A percentile compares a stretch with the other conserved stretches of the same genome.
Conservation (phyloP, 305 asterid species). For the Fraxinus greggii region DNA sequence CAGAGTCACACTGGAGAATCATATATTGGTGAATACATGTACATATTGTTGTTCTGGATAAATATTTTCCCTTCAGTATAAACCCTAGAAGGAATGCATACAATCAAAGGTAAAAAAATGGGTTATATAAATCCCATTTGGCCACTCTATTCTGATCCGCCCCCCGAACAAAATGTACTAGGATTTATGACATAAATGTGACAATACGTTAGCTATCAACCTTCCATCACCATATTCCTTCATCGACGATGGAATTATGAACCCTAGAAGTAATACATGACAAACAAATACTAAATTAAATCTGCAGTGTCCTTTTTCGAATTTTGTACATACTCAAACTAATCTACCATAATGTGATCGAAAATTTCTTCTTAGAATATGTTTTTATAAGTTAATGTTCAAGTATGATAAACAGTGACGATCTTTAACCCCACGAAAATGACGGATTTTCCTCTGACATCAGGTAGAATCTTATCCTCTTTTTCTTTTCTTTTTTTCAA, state of each 20-base stretch:
- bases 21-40: not conserved
- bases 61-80: not conserved
- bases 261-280: not conserved
- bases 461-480: not conserved
- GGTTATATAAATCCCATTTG: not conserved
- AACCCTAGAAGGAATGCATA: slow-evolving; percentile 3
- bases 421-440: not conserved
- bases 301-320: not conserved
- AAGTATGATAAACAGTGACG: not conserved
- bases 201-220: not conserved
- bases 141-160: not conserved
- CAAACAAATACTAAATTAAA: not conserved
- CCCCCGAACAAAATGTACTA: not conserved
- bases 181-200: not conserved
- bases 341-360: not conserved
- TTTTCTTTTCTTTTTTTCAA: not conserved
- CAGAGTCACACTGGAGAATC: not conserved
- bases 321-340: not conserved
- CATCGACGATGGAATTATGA: not conserved
- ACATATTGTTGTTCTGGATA: not conserved
- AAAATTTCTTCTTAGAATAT: not conserved
- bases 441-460: not conserved
- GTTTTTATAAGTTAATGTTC: not conserved
- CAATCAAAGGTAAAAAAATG: not conserved
- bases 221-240: not conserved